A percentile compares a stretch with the other conserved stretches of the same genome.
These are phyloP conservation scores for Pouteria glomerata DNA, from an alignment of 148 eudicot genomes.

Conservation along the genomic window DNA sequence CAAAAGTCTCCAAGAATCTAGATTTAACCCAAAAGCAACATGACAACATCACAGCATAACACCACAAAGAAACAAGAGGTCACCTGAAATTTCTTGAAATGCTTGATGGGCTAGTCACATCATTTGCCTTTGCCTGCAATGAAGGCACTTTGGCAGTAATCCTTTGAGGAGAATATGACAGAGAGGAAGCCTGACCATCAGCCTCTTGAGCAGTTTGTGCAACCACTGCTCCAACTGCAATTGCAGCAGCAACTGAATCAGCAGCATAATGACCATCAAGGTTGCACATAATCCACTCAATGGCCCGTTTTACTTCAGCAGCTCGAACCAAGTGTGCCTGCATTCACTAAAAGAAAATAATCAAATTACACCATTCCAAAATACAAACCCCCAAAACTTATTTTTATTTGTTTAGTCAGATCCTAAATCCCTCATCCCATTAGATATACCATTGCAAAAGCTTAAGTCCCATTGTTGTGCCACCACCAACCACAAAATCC, in stretches of 20 bases:
- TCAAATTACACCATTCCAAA: constrained; percentile 41
- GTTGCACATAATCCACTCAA: constrained; percentile 96
- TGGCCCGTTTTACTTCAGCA: constrained; percentile 90
- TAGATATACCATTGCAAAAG: no score
- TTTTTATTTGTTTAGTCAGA: background rate
- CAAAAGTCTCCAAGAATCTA: background rate
- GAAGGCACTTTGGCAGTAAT: constrained; percentile 35
- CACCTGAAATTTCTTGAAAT: constrained; percentile 84
- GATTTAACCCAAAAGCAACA: background rate
- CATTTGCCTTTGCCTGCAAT: constrained; percentile 56
- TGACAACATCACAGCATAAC: background rate
- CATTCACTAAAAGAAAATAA: constrained; percentile 53
- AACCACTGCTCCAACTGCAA: constrained; percentile 74
- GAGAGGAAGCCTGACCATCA: constrained; percentile 43
- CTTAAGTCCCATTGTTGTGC: no score
- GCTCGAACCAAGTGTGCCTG: constrained; percentile 93
- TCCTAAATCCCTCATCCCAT: no score
- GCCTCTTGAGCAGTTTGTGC: constrained; percentile 56
- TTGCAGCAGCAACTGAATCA: constrained; percentile 94
- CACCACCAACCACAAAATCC: no score
- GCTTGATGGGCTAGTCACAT: constrained; percentile 47
- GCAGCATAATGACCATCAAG: constrained; percentile 95
- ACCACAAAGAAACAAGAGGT: constrained; percentile 20
- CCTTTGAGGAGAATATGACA: constrained; percentile 44
- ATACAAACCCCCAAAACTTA: background rate